Evolutionary conservation across 305 asterid species (phyloP).

Genomic region (Fraxinus albicans): DNA sequence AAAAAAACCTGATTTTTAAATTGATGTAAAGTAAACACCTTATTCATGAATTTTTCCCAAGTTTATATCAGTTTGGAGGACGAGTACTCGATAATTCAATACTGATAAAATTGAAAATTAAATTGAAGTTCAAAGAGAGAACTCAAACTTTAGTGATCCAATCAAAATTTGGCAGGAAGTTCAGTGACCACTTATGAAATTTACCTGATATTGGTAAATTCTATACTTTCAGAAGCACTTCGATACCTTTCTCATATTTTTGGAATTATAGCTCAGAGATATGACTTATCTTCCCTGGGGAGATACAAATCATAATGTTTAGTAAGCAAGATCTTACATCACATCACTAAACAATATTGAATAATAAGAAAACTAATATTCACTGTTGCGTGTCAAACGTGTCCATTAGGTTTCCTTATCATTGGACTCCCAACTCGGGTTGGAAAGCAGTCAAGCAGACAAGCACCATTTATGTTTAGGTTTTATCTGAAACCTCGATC

Average conservation of each 20-base stretch:
- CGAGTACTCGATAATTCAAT: not conserved
- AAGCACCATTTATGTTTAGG: not conserved
- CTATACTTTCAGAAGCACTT: not conserved
- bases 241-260: not conserved
- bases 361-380: not conserved
- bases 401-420: not conserved
- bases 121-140: not conserved
- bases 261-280: not conserved
- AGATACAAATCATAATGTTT: not conserved
- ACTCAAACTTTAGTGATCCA: not conserved
- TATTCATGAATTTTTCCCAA: not conserved
- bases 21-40: no score
- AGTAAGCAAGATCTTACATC: not conserved
- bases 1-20: no score
- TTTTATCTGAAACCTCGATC: not conserved
- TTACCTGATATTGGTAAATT: not conserved
- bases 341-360: not conserved
- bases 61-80: not conserved
- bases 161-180: not conserved
- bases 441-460: not conserved
- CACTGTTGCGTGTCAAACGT: not conserved
- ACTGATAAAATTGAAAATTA: not conserved
- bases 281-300: not conserved
- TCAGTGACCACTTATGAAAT: not conserved
- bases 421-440: not conserved